Base-by-base conservation (phyloP, 148 eudicot species). In the Fagopyrum esculentum region DNA sequence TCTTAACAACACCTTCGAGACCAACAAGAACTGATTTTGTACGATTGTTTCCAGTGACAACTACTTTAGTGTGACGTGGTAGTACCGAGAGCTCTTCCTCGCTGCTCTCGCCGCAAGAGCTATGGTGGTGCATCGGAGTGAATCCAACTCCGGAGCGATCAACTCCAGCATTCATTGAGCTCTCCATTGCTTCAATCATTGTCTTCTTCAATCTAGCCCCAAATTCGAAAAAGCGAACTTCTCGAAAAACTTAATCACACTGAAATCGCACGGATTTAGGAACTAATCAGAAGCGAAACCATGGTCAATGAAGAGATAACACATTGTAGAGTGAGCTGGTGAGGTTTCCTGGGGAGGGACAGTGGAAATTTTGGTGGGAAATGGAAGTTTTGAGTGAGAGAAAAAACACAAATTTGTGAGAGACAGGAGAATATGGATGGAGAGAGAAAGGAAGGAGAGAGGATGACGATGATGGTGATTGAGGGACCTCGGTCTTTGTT, bases 21-120 rank as follows among this genome's bases (percentile, higher is more conserved):
- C 94, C 94, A 54, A 89, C 94, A 22, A 89, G 86, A 74, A 89
- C 94, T 48, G 94, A 89, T 72, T 89, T 89, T 2, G 94, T 89
- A 29, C 94, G 81, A 69, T 89, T 89, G 72, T 89, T 89, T 2
- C 91, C 94, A 4, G 91, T 89, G 16, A 89, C 91, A 19, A 89
- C 88, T 8, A 89, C 94, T 79, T 89, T 89, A 2, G 94, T 89
- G 70, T 89, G 94, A 22, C 89, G 82, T 4, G 94, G 91, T 74
- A 89, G 76, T 15, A 89, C 91, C 2, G 91, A 77, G n/a, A 89
- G 85, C 85, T 89, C 94, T 46, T 89, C 94, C 49, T 89, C 94
- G 10, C 87, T 83, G 76, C 90, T 89, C 45, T 89, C 92, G 0
- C 88, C 90, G 55, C 54, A 47, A 19, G 55, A 71, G 74, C 74